These are phyloP conservation scores for Backusella morwellensis DNA, from an alignment of 192 early-diverging fungal species.

Conservation along the genomic window DNA sequence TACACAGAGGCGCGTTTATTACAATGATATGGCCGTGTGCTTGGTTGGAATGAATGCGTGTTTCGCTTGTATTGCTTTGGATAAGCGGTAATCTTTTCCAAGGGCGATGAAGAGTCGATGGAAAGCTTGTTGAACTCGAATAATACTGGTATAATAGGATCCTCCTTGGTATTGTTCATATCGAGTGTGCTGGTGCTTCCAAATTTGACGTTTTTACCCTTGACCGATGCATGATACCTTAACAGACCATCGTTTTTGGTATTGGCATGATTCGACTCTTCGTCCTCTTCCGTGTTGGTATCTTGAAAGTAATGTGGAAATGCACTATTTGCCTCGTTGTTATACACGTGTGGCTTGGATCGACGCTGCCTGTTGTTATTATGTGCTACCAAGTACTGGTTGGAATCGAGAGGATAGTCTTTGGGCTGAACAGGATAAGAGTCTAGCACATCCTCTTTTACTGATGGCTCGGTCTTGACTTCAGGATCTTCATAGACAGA, in stretches of 20 bases:
- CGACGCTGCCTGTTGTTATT: neutral
- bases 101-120: neutral
- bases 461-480: slow-evolving; percentile 1
- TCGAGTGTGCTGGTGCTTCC: neutral
- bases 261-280: neutral
- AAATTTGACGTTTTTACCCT: neutral
- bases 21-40: neutral
- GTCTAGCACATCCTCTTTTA: neutral
- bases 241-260: neutral
- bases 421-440: neutral
- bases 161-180: neutral
- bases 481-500: slow-evolving; percentile 14
- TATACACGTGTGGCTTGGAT: neutral
- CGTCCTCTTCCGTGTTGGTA: neutral
- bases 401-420: neutral
- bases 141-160: neutral
- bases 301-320: slow-evolving; percentile 11
- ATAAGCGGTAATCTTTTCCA: neutral
- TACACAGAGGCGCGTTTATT: neutral
- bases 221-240: slow-evolving; percentile 2
- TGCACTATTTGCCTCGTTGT: neutral
- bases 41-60: neutral
- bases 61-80: neutral
- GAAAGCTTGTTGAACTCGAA: neutral
- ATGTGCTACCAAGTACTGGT: neutral